These are phyloP conservation scores for Kurtzmaniella quercitrusa DNA, from an alignment of 1,139 yeast species.

Conservation along the genomic window DNA sequence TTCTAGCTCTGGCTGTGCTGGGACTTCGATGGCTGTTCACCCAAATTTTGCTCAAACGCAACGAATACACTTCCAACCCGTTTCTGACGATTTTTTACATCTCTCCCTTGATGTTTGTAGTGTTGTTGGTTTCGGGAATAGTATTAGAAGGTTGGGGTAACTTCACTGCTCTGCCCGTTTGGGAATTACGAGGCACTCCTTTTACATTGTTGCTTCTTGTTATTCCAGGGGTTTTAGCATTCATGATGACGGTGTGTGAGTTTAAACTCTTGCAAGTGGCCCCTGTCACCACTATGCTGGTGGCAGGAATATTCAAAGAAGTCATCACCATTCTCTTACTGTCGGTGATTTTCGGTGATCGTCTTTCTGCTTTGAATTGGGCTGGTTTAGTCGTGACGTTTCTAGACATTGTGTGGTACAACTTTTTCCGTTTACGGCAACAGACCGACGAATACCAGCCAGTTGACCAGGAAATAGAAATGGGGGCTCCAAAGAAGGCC, in stretches of 20 bases:
- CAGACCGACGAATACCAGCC: slow-evolving; percentile 13
- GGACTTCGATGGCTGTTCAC: slow-evolving; percentile 96
- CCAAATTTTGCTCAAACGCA: slow-evolving; percentile 66
- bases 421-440: slow-evolving; percentile 50
- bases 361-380: slow-evolving; percentile 59
- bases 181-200: slow-evolving; percentile 55
- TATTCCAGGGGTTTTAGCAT: slow-evolving; percentile 83
- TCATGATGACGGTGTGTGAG: slow-evolving; percentile 87
- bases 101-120: slow-evolving; percentile 76
- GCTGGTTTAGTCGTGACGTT: slow-evolving; percentile 78
- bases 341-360: slow-evolving; percentile 70
- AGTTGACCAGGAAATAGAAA: slow-evolving; percentile 2
- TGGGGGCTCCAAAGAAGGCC: background rate
- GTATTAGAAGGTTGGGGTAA: slow-evolving; percentile 60
- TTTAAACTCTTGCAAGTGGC: slow-evolving; percentile 79
- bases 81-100: slow-evolving; percentile 77
- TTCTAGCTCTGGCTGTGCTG: slow-evolving; percentile 74
- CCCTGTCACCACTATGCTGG: slow-evolving; percentile 78
- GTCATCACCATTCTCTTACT: slow-evolving; percentile 74
- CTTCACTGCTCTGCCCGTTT: slow-evolving; percentile 52
- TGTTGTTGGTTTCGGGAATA: slow-evolving; percentile 58
- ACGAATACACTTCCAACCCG: slow-evolving; percentile 63
- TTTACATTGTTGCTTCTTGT: slow-evolving; percentile 56
- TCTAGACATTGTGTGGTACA: slow-evolving; percentile 77
- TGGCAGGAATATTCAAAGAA: slow-evolving; percentile 93